Conservation (phyloP, 768 basidiomycete genomes). For the Kwoniella botswanensis region DNA sequence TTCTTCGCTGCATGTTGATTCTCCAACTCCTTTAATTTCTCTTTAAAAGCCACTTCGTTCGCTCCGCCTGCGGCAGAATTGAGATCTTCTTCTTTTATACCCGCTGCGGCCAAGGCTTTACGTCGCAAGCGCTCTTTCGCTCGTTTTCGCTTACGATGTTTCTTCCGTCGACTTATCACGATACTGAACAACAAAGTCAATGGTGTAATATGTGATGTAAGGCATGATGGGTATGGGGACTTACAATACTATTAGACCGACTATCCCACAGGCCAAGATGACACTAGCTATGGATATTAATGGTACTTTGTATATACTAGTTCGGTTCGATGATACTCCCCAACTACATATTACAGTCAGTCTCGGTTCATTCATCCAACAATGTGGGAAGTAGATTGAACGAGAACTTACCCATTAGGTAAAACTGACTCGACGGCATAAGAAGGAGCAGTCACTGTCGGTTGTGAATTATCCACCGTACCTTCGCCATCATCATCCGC, state of each 20-base stretch:
- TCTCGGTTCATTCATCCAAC: too few species aligned
- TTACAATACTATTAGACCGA: constrained; percentile 46
- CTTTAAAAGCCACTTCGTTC: constrained; percentile 35
- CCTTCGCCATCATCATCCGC: constrained; percentile 20
- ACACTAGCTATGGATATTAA: constrained; percentile 52
- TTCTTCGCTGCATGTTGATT: constrained; percentile 36
- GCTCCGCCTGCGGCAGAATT: constrained; percentile 18
- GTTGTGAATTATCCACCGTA: constrained; percentile 1
- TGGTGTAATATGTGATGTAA: not conserved
- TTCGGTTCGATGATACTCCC: constrained; percentile 49
- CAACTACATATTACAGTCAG: constrained; percentile 27
- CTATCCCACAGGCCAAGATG: constrained; percentile 48
- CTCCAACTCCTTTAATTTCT: constrained; percentile 45
- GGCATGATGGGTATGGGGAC: constrained; percentile 16
- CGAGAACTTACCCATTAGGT: constrained; percentile 41
- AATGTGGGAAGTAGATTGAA: too few species aligned
- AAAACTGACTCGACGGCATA: constrained; percentile 47
- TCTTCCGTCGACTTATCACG: constrained; percentile 49
- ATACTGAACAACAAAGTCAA: constrained; percentile 32
- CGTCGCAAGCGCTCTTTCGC: constrained; percentile 41
- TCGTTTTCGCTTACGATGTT: constrained; percentile 46
- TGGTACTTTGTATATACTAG: constrained; percentile 53
- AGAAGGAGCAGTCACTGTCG: constrained; percentile 4
- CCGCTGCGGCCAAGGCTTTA: constrained; percentile 47
- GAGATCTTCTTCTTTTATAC: constrained; percentile 35